These are phyloP conservation scores for Cunninghamia lanceolata DNA, from an alignment of 75 land plant genomes.

Conservation along the genomic window DNA sequence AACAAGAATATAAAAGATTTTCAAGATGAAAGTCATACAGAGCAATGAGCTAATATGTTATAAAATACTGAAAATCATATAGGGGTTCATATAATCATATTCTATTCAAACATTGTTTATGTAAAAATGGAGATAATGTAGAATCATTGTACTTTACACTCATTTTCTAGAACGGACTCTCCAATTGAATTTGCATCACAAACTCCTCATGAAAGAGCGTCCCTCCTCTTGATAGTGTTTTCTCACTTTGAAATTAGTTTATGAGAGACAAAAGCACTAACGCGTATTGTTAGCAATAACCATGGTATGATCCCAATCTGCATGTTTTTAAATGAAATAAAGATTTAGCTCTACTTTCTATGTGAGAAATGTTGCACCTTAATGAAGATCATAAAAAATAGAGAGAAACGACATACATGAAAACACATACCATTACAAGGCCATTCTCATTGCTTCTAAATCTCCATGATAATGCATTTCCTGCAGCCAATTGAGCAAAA, in stretches of 20 bases:
- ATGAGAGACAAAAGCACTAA: background rate
- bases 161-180: background rate
- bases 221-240: background rate
- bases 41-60: no score
- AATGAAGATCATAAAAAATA: background rate
- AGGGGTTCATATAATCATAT: background rate
- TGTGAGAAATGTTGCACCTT: background rate
- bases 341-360: background rate
- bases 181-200: background rate
- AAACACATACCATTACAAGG: slow-evolving; percentile 1
- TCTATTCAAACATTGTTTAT: background rate
- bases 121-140: background rate
- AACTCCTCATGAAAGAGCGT: background rate
- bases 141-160: background rate
- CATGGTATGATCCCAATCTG: slow-evolving; percentile 11
- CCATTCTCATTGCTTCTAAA: background rate
- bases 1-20: background rate
- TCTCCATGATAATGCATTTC: background rate
- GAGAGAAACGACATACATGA: background rate
- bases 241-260: background rate
- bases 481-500: background rate
- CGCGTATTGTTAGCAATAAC: background rate
- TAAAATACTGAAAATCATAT: background rate
- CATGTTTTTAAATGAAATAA: background rate
- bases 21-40: no score